A percentile compares a stretch with the other conserved stretches of the same genome.
Evolutionary conservation across 768 basidiomycete genomes (phyloP).

Genomic region (Russula foetens): DNA sequence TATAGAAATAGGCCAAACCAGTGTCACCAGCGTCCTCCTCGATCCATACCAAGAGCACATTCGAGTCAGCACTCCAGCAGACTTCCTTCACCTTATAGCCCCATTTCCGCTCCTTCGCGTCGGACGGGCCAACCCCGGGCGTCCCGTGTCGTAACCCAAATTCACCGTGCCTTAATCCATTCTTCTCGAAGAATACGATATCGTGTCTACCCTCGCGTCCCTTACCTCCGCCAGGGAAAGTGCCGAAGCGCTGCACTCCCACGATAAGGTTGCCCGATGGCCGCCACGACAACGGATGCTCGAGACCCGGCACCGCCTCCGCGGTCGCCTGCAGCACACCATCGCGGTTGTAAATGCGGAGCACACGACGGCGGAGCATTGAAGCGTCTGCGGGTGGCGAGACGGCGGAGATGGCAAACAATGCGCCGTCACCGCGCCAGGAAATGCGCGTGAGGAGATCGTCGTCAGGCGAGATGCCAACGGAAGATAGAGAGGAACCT

Average conservation of each 20-base stretch:
- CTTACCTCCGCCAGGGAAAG: slow-evolving; percentile 54
- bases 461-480: slow-evolving; percentile 61
- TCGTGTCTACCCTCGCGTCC: slow-evolving; percentile 69
- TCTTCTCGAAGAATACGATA: slow-evolving; percentile 91
- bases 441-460: slow-evolving; percentile 64
- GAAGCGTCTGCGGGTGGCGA: slow-evolving; percentile 19
- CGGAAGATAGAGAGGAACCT: slow-evolving; percentile 28
- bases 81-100: slow-evolving; percentile 70
- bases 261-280: slow-evolving; percentile 86
- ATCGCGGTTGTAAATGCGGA: slow-evolving; percentile 72
- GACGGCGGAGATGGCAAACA: slow-evolving; percentile 65
- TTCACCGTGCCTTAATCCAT: slow-evolving; percentile 88
- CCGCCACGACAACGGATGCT: slow-evolving; percentile 74
- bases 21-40: slow-evolving; percentile 59
- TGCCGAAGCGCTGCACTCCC: slow-evolving; percentile 70
- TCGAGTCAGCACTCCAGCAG: slow-evolving; percentile 84
- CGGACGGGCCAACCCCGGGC: slow-evolving; percentile 19
- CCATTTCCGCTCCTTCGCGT: slow-evolving; percentile 37
- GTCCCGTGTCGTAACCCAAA: slow-evolving; percentile 52
- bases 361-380: slow-evolving; percentile 39
- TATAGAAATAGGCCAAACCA: slow-evolving; percentile 38
- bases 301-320: slow-evolving; percentile 75
- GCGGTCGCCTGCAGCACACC: slow-evolving; percentile 76
- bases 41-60: slow-evolving; percentile 79
- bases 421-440: slow-evolving; percentile 92